phyloP scores from a whole-genome alignment of 2,329 filamentous ascomycete species.

The Neonectria neomacrospora region DNA sequence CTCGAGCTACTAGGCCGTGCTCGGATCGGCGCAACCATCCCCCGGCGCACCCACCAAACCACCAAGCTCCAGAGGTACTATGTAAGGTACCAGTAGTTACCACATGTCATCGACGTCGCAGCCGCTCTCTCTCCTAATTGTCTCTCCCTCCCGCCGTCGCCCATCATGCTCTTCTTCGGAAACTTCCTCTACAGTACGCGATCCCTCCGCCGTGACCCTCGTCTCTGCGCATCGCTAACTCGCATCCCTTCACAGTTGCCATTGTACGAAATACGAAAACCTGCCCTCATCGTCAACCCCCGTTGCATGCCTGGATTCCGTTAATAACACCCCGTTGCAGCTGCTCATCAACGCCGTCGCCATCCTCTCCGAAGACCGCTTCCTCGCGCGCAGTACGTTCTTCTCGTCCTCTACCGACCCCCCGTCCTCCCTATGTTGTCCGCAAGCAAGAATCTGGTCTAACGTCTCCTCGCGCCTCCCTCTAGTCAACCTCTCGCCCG shows the following conservation, averaged over 20 bases:
- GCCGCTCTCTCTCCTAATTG: conserved; percentile 1
- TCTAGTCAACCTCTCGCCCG: conserved; percentile 78
- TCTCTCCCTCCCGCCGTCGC: conserved; percentile 11
- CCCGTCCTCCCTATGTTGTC: background rate
- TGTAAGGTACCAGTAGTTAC: conserved; percentile 16
- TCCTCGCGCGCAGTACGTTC: conserved; percentile 74
- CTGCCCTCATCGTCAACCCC: background rate
- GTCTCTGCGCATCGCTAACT: conserved; percentile 24
- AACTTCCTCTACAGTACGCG: conserved; percentile 73
- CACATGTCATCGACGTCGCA: conserved; percentile 26
- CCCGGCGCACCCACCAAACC: conserved; percentile 35
- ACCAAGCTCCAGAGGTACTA: conserved; percentile 7
- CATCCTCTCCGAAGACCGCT: conserved; percentile 93
- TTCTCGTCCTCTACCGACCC: background rate
- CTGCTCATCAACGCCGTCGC: conserved; percentile 95
- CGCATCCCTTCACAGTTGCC: conserved; percentile 56
- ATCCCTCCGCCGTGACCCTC: background rate
- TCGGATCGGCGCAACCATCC: conserved; percentile 51
- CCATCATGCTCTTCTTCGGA: conserved; percentile 73
- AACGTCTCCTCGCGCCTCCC: conserved; percentile 11
- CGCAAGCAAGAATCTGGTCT: conserved; percentile 17
- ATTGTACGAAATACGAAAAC: conserved; percentile 63
- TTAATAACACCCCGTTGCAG: conserved; percentile 25
- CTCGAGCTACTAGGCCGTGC: background rate
- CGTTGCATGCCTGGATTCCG: background rate